Conservation (phyloP, 768 basidiomycete genomes). For the Auricularia sp. region DNA sequence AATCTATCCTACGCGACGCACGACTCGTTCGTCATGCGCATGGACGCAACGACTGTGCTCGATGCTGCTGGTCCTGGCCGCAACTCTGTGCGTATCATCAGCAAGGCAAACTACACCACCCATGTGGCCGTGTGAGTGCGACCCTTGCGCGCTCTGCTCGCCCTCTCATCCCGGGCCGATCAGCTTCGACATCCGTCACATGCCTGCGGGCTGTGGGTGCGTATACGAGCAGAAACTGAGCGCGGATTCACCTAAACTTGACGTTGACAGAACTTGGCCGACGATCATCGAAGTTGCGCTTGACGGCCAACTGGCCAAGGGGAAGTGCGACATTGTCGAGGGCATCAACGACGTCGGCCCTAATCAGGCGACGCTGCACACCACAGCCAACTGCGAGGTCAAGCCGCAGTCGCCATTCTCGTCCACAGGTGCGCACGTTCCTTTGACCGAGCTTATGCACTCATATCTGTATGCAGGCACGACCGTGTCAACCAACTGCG, state of each 20-base stretch:
- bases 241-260: neutral
- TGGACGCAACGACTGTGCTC: constrained; percentile 40
- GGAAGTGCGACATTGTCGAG: constrained; percentile 22
- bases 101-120: constrained; percentile 41
- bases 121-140: constrained; percentile 43
- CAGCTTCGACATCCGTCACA: constrained; percentile 43
- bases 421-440: neutral
- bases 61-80: constrained; percentile 41
- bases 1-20: constrained; percentile 50
- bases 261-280: constrained; percentile 32
- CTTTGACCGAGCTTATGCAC: neutral
- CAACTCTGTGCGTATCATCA: constrained; percentile 46
- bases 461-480: constrained; percentile 18
- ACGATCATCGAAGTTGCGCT: constrained; percentile 33
- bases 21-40: constrained; percentile 44
- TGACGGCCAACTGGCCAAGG: constrained; percentile 35
- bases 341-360: constrained; percentile 35
- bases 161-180: constrained; percentile 2
- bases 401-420: neutral
- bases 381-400: constrained; percentile 20
- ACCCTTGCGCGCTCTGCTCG: constrained; percentile 2
- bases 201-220: constrained; percentile 51
- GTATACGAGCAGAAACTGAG: constrained; percentile 15
- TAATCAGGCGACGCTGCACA: constrained; percentile 48
- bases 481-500: constrained; percentile 35